Base-by-base conservation (phyloP, 2,329 filamentous ascomycete genomes). In the Aspergillus viridinutans region DNA sequence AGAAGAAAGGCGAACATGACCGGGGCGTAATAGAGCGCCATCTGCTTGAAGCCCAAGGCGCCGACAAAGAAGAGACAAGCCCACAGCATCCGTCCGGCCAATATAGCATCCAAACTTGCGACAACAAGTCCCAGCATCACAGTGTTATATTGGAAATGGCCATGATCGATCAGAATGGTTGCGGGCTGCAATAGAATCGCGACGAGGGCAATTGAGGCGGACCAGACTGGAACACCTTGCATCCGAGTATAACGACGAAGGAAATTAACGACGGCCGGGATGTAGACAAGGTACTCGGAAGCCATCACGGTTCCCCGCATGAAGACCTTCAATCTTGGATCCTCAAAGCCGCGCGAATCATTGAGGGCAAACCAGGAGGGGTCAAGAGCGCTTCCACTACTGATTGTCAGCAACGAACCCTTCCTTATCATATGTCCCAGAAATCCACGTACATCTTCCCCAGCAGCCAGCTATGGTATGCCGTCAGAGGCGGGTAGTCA, bases 61-160 rank as follows among this genome's bases (percentile, higher is more conserved):
- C 85, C 85, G 6, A 99, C 94, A 66, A 99, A 99, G 78, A 96
- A 96, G 58, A 96, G 84, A 60, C 90, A 92, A 26, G 90, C 85
- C 92, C 93, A 97, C 60, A 95, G 83, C 67, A 88, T 88, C 50
- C 92, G 85, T 3, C 90, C 90, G 3, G 92, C 91, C 52, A 96
- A 75, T 76, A 97, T 89, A 72, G 90, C 94, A 45, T 93, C 94
- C 78, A 97, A 86, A 66, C 88, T 90, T 0, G 91, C 91, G 29
- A 95, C 79, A 9, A 94, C 86, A 50, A 97, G 85, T 2, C 95
- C 94, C 17, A 99, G 85, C 94, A 99, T 99, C 52, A 99, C 92
- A 0, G 92, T 96, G 73, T 99, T 99, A 76, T 97, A 99, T 76
- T 99, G 94, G 72, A 99, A 99, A 67, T 89, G 94, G 6, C 93